phyloP scores from a whole-genome alignment of 2,329 filamentous ascomycete genomes.

The Ceratocystis cubensis region DNA sequence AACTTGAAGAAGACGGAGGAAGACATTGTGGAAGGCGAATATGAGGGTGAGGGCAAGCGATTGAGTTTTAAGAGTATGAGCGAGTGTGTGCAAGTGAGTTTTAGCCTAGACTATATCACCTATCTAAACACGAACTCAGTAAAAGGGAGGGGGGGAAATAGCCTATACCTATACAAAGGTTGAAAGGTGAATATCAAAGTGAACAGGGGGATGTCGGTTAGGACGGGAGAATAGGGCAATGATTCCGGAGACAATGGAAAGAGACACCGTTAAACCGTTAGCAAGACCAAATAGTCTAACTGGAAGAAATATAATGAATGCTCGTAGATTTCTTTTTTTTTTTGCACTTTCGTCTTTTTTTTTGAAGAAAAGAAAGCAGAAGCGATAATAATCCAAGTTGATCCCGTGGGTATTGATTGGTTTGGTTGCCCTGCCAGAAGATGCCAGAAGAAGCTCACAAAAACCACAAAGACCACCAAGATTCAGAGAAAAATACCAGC shows the following conservation, averaged over 20 bases:
- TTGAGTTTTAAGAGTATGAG: not conserved
- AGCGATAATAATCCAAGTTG: not conserved
- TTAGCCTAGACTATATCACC: not conserved
- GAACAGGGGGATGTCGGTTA: not conserved
- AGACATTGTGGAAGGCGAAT: constrained; percentile 50
- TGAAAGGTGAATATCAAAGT: not conserved
- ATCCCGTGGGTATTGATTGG: not conserved
- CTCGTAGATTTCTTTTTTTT: constrained; percentile 15
- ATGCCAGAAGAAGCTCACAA: too few relatives aligned
- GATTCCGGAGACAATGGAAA: constrained; percentile 13
- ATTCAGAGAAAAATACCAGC: constrained; percentile 11
- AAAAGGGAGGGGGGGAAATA: constrained; percentile 2
- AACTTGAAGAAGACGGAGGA: constrained; percentile 99
- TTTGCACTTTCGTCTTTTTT: constrained; percentile 11
- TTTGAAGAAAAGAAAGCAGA: constrained; percentile 3
- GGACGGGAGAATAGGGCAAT: not conserved
- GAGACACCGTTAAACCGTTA: constrained; percentile 9
- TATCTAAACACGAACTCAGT: not conserved
- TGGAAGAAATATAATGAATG: constrained; percentile 16
- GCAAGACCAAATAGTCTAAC: constrained; percentile 12
- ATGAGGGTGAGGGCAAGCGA: not conserved
- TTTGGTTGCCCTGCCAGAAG: constrained; percentile 6
- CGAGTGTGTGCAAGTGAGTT: not conserved
- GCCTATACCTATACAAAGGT: not conserved
- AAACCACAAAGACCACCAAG: constrained; percentile 6